Evolutionary conservation across 1,284 basidiomycete species (phyloP), one percentile per base, ranked within the genome.

Genomic region (Ustilago hordei): DNA sequence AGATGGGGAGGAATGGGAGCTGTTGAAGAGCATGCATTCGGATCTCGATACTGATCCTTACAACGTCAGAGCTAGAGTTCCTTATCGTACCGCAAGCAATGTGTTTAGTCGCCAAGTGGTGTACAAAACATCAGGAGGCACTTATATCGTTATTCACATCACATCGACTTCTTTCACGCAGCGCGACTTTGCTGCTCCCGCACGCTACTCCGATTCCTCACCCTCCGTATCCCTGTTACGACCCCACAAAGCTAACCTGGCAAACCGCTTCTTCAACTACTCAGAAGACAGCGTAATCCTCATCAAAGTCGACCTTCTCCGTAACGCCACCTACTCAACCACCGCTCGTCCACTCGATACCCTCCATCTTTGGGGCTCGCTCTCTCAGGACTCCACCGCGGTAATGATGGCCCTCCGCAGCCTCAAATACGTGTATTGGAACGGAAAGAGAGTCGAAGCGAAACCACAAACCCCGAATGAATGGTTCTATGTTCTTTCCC

Each of bases 241-340:
- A 3, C 8, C 28, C 12, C 32, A 23, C 38, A 53, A 17, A 41
- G 32, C 17, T 23, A 60, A 56, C 35, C 31, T 67, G 8, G 50
- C 55, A 43, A 55, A 69, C n/a, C 55, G 34, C n/a, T 72, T 76
- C 63, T 76, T 76, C 36, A 59, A 53, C 23, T 41, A 52, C 17
- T 59, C 61, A 0, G 47, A 60, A 0, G 69, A 77, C n/a, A 63
- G 54, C 11, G 66, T 77, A 12, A 55, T 77, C 17, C 6, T 77
- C 36, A 28, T 58, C 43, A 47, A 66, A 13, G 74, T 66, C 28
- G 69, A 72, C 38, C 55, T 72, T 36, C 54, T 77, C 8, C 65
- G 69, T 53, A 77, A 77, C 48, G 74, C 74, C 31, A 77, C 74
- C 19, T 77, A 77, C 60, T 19, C 65, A 7, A 45, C 57, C 7